phyloP scores from a whole-genome alignment of 441 rosid species.

The Biscutella laevigata region DNA sequence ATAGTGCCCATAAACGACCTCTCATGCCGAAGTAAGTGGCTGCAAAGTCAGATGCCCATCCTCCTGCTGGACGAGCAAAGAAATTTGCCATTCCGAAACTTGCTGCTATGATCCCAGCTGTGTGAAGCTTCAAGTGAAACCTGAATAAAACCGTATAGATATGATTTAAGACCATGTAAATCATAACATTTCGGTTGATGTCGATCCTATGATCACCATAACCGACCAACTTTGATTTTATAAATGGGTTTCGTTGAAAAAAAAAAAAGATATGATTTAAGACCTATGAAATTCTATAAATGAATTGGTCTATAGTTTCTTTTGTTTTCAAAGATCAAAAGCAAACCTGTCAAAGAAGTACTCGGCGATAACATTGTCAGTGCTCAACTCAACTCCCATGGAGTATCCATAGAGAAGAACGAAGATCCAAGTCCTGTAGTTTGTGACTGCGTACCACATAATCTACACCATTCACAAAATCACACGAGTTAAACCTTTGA shows the following conservation, averaged over 20 bases:
- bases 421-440: slow-evolving; percentile 63
- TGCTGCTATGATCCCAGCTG: slow-evolving; percentile 60
- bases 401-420: slow-evolving; percentile 57
- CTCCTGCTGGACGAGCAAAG: slow-evolving; percentile 59
- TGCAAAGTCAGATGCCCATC: slow-evolving; percentile 46
- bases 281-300: too few species aligned
- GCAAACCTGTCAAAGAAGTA: slow-evolving; percentile 60
- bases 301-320: too few species aligned
- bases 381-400: slow-evolving; percentile 54
- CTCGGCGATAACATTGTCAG: slow-evolving; percentile 55
- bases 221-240: too few species aligned
- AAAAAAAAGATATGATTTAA: too few species aligned
- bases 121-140: slow-evolving; percentile 52
- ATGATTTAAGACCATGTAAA: too few species aligned
- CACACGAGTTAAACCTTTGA: background rate
- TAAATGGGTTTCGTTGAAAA: too few species aligned
- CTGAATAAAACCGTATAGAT: slow-evolving; percentile 15
- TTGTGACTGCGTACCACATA: slow-evolving; percentile 49
- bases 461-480: slow-evolving; percentile 26
- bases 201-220: too few species aligned
- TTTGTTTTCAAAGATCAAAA: too few species aligned
- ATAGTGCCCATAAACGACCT: slow-evolving; percentile 53
- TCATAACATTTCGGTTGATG: too few species aligned
- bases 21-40: slow-evolving; percentile 59
- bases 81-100: slow-evolving; percentile 64